Evolutionary conservation across 352 stramenopile genomes (phyloP).

Genomic region (Phytophthora meadii): DNA sequence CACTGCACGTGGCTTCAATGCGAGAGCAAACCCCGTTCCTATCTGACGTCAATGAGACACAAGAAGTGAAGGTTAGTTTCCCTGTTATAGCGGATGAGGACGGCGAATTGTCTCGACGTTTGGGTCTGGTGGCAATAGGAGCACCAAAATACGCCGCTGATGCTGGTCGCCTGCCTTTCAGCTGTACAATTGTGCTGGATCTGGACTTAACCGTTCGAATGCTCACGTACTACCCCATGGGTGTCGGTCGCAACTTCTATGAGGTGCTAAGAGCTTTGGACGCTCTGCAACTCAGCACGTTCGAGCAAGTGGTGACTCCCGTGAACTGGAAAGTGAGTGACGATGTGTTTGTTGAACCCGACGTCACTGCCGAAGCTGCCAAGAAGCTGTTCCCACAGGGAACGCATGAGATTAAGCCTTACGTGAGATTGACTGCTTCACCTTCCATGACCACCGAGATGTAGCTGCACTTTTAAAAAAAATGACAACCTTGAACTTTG

Average conservation of each 20-base stretch:
- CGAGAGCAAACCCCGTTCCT: constrained; percentile 62
- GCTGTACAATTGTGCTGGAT: constrained; percentile 73
- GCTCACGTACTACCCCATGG: constrained; percentile 69
- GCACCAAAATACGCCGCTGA: constrained; percentile 62
- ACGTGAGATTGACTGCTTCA: constrained; percentile 77
- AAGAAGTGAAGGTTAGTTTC: constrained; percentile 81
- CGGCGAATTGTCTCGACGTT: constrained; percentile 63
- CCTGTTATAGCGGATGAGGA: constrained; percentile 73
- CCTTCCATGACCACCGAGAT: constrained; percentile 68
- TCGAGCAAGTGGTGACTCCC: constrained; percentile 80
- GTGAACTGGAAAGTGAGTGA: constrained; percentile 90
- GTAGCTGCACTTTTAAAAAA: constrained; percentile 6
- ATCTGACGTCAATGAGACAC: constrained; percentile 80
- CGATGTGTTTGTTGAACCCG: constrained; percentile 85
- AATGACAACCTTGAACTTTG: too few species aligned
- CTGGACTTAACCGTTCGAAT: constrained; percentile 76
- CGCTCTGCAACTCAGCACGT: constrained; percentile 73
- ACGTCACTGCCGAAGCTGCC: constrained; percentile 63
- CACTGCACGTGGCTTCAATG: constrained; percentile 32
- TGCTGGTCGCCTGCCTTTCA: constrained; percentile 64
- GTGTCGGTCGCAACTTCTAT: constrained; percentile 83
- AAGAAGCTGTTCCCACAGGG: constrained; percentile 84
- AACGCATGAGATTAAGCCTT: constrained; percentile 86
- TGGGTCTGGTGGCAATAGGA: constrained; percentile 55
- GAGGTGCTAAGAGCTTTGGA: constrained; percentile 78